Base-by-base conservation (phyloP, 805 yeast species). In the Blastobotrys mokoenaii region DNA sequence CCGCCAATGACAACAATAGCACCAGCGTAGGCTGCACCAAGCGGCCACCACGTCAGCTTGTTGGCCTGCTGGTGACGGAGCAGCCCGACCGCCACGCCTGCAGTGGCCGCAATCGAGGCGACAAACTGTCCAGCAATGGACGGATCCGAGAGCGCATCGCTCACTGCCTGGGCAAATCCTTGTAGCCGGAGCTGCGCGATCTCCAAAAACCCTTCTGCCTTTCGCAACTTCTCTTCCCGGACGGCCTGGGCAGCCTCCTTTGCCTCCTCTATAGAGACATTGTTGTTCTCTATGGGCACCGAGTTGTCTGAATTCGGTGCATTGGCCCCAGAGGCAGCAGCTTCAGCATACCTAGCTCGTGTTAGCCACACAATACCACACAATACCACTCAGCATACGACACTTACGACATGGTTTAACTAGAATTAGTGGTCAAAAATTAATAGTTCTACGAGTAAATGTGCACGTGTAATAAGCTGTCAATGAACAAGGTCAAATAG, bases 71-170 rank as follows among this genome's bases (percentile, higher is more conserved):
- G 46, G 42, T 51, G 51, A 10, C 47, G 29, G 16, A 44, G 17
- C 37, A 54, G 44, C 27, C 44, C 50, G 32, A 32, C 43, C 20
- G 47, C 45, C 2, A 63, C 46, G 14, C 54, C 57, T 3, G 46
- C 22, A 25, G 45, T 48, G 15, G 53, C 55, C 3, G 45, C 45
- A 12, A 53, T 30, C 31, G 50, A 30, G 18, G 49, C 45, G 14
- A 50, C 16, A 3, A 51, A 44, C 43, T 54, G 49, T 39, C 47
- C 38, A 9, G 56, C 53, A 15, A 51, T 47, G 8, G 46, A 52
- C 20, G 58, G 57, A 41, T 55, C 56, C 31, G 50, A 41, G 22
- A 52, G 45, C 32, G 50, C 53, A 29, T 42, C 44, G 12, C 30
- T 22, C 27, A 22, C 27, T 4, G 27, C 27, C 27, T 22, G 27